Conservation (phyloP, 305 asterid species). For the Plantago lanceolata region DNA sequence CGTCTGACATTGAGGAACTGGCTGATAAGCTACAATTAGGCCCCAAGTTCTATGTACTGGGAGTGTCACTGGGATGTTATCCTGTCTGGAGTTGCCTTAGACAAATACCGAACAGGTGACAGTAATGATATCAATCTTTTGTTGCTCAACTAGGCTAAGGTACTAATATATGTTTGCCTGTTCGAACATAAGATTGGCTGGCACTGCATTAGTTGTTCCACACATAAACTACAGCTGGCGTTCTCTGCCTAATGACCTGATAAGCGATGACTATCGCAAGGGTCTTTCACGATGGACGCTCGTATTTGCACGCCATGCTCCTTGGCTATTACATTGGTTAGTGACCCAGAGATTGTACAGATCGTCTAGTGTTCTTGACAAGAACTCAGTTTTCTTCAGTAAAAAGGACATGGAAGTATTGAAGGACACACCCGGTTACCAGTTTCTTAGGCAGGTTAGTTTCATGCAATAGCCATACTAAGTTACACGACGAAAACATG, state of each 20-base stretch:
- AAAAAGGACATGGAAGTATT: constrained; percentile 69
- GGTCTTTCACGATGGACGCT: constrained; percentile 56
- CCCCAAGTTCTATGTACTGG: constrained; percentile 62
- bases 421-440: constrained; percentile 78
- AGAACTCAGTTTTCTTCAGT: constrained; percentile 66
- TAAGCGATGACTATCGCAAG: constrained; percentile 66
- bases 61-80: constrained; percentile 80
- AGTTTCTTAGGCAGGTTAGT: constrained; percentile 61
- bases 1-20: constrained; percentile 76
- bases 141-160: background rate
- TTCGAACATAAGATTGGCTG: constrained; percentile 68
- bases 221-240: constrained; percentile 82
- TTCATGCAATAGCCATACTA: constrained; percentile 9
- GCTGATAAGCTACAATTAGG: constrained; percentile 72
- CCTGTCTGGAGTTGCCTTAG: constrained; percentile 81
- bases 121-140: background rate
- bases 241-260: constrained; percentile 59
- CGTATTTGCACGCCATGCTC: constrained; percentile 44
- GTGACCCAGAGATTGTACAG: constrained; percentile 76
- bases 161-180: constrained; percentile 11
- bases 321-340: constrained; percentile 80
- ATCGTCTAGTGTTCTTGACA: constrained; percentile 64
- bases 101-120: constrained; percentile 62
- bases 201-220: constrained; percentile 73
- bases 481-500: background rate